Evolutionary conservation across 1,139 yeast genomes (phyloP), one percentile per base, ranked within the genome.

Genomic region (Eremothecium coryli): DNA sequence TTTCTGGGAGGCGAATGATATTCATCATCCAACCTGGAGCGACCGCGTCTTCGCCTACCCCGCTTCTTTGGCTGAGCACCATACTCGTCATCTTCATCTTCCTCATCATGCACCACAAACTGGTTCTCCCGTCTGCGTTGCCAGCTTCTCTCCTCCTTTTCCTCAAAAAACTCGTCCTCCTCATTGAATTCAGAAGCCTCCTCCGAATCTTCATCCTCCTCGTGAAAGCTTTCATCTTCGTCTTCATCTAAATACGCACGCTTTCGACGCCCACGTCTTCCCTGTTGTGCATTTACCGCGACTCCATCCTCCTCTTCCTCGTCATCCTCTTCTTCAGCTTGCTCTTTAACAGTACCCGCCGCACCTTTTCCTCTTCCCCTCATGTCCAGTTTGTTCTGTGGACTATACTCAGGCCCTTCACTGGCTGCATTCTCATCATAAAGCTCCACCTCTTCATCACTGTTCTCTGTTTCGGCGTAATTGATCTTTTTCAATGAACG

Each of bases 141-240:
- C 7, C 36, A 48, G 22, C 41, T 48, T 23, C 41, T 45, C 26
- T 45, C 45, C 29, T 46, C 45, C 4, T 36, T 38, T 6, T 39
- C 44, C n/a, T 39, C 37, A 15, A 38, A 35, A 27, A 45, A 55
- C n/a, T 51, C 65, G 11, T 61, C 68, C 2, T 58, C 66, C 7
- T 56, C 64, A 1, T 52, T 64, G 5, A 48, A 51, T 1, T 40
- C 46, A 3, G 14, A 18, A n/a, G 30, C 22, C 14, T 43, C 50
- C 7, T 41, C 46, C 4, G 32, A 44, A 13, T 46, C 50, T 1
- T 49, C 50, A 1, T 33, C 34, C 7, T 54, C 58, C 32, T 52
- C 58, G 38, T 51, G 55, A 34, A 50, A 50, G 33, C 54, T 48
- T 33, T 46, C 50, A 32, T 51, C 57, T 9, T 50, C 55, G n/a